These are phyloP conservation scores for Paracorniculantispora psalliotae DNA, from an alignment of 2,329 filamentous ascomycete genomes.

Conservation along the genomic window DNA sequence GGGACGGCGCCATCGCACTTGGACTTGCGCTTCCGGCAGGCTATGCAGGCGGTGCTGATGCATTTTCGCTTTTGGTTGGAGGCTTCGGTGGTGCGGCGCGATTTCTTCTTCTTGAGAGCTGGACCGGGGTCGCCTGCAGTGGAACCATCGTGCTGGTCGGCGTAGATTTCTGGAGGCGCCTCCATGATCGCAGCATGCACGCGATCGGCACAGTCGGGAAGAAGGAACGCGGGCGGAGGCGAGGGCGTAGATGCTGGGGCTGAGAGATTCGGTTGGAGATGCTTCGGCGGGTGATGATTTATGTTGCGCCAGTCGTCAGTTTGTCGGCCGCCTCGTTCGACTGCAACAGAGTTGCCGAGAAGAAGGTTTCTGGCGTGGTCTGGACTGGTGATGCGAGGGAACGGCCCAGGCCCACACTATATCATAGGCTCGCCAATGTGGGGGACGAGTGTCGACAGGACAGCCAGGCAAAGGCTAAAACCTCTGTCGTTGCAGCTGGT, in stretches of 20 bases:
- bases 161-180: background rate
- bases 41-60: slow-evolving; percentile 80
- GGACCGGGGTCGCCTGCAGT: slow-evolving; percentile 8
- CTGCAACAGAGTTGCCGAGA: background rate
- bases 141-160: slow-evolving; percentile 2
- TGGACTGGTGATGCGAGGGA: background rate
- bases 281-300: background rate
- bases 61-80: slow-evolving; percentile 64
- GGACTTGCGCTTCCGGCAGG: slow-evolving; percentile 72
- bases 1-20: slow-evolving; percentile 91
- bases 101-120: slow-evolving; percentile 41
- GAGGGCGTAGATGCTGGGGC: background rate
- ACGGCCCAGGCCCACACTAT: background rate
- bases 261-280: background rate
- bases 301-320: background rate
- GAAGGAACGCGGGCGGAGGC: background rate
- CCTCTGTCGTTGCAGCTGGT: background rate
- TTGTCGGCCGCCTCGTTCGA: background rate
- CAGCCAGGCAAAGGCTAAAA: background rate
- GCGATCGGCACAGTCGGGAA: slow-evolving; percentile 4
- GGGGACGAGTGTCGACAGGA: background rate
- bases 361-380: background rate
- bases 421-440: background rate
- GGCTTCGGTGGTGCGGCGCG: slow-evolving; percentile 44
- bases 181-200: slow-evolving; percentile 11